phyloP scores from a whole-genome alignment of 2,329 filamentous ascomycete genomes.

The Talaromyces piceae region DNA sequence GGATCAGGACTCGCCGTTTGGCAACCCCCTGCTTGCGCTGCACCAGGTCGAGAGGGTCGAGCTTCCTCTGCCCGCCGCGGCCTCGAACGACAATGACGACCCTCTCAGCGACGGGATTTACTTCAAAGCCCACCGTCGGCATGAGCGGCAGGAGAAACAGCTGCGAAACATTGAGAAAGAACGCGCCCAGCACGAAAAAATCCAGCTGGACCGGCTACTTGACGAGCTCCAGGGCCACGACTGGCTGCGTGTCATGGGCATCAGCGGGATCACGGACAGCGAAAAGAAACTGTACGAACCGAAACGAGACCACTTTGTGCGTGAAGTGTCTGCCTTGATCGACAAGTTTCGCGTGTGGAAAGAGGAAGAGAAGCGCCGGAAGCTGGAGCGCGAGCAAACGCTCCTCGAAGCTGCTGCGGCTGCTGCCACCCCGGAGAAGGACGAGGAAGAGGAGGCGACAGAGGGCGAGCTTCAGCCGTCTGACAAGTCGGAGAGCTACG shows the following conservation, averaged over 20 bases:
- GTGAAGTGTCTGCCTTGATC: slow-evolving; percentile 71
- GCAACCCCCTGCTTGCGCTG: slow-evolving; percentile 31
- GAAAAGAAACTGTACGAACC: slow-evolving; percentile 82
- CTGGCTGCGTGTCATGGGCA: slow-evolving; percentile 87
- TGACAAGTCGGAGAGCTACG: slow-evolving; percentile 30
- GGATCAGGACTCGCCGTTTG: slow-evolving; percentile 20
- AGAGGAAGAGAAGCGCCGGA: slow-evolving; percentile 77
- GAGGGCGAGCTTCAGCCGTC: slow-evolving; percentile 11
- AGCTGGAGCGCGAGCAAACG: slow-evolving; percentile 65
- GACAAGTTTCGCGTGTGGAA: slow-evolving; percentile 86
- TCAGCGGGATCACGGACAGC: slow-evolving; percentile 74
- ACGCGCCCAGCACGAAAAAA: slow-evolving; percentile 58
- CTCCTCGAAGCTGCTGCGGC: slow-evolving; percentile 17
- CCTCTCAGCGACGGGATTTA: slow-evolving; percentile 51
- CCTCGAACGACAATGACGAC: slow-evolving; percentile 32
- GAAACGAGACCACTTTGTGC: slow-evolving; percentile 76
- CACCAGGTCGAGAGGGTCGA: slow-evolving; percentile 38
- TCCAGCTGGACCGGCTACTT: slow-evolving; percentile 59
- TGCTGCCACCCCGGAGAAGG: slow-evolving; percentile 32
- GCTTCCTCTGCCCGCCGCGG: slow-evolving; percentile 33
- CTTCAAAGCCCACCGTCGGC: slow-evolving; percentile 51
- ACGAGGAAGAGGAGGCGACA: slow-evolving; percentile 28
- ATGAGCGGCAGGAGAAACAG: slow-evolving; percentile 60
- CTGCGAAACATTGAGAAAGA: slow-evolving; percentile 62
- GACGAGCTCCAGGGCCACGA: slow-evolving; percentile 84